Base-by-base conservation (phyloP, 495 filamentous ascomycete species). In the Lophium mytilinum region DNA sequence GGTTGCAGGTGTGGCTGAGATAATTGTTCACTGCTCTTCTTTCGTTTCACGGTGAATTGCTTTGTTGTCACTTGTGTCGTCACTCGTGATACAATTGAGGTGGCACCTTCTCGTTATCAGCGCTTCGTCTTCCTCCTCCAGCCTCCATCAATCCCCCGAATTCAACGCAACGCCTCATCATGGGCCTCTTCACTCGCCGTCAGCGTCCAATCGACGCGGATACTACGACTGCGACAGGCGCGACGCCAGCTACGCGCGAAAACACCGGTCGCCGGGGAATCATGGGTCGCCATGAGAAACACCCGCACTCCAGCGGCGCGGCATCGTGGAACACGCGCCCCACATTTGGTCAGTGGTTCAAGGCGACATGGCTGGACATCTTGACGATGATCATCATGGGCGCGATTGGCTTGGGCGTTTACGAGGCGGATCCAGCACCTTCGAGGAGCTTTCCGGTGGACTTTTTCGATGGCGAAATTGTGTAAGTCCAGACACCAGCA, bases 351-450 rank as follows among this genome's bases (percentile, higher is more conserved):
- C 55, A 64, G 50, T 84, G 80, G 80, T 62, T 84, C 37, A 78
- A 79, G 47, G 66, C 71, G 8, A 78, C 78, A 0, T 81, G 78
- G 77, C 65, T 80, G 9, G 82, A 85, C 59, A 72, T 84, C 37
- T 14, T 84, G 8, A 78, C 80, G 1, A 80, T 84, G 76, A 69
- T 70, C 15, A 63, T 71, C 11, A 73, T 84, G 70, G 82, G 82
- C 7, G 76, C 72, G 5, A 69, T 82, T 51, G 79, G 79, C 9
- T 72, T 84, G 0, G 80, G 76, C 15, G 82, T 84, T 73, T 84
- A 83, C 65, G 66, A 72, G 56, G 78, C 80, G 9, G 69, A 75
- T 7, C 81, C 81, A 0, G 79, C 80, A 0, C 79, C 79, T 0
- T 72, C 73, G 4, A 74, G 80, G 15, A 79, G 77, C 30, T 83